Percentiles rank a stretch among this genome's conserved stretches.
Evolutionary conservation across 345 rosid species (phyloP).

Genomic region (Syzygium oleosum): DNA sequence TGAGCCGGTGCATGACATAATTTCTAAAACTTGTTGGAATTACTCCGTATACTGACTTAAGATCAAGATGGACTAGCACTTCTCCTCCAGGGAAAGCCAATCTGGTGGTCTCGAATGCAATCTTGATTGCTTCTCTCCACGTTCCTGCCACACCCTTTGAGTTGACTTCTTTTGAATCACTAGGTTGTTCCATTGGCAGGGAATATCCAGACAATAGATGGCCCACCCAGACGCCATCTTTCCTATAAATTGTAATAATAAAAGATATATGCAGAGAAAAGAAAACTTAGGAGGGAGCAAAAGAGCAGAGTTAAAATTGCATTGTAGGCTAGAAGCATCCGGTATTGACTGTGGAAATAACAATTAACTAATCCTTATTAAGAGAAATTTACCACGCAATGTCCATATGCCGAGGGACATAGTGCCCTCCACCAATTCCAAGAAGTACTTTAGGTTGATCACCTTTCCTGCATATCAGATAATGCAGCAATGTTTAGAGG

Average conservation of each 20-base stretch:
- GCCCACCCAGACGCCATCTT: conserved; percentile 81
- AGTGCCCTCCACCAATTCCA: conserved; percentile 92
- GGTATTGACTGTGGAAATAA: background rate
- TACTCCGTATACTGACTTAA: conserved; percentile 40
- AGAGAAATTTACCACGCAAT: conserved; percentile 49
- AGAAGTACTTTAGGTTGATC: conserved; percentile 54
- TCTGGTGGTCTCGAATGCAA: conserved; percentile 65
- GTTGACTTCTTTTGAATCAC: conserved; percentile 22
- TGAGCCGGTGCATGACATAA: background rate
- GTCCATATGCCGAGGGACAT: conserved; percentile 89
- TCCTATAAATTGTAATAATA: conserved; percentile 21
- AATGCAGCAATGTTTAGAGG: background rate
- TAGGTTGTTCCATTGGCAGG: conserved; percentile 79
- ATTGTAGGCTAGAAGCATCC: background rate
- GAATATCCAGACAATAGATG: conserved; percentile 87
- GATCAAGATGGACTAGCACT: conserved; percentile 85
- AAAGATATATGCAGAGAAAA: background rate
- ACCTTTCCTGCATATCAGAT: conserved; percentile 22
- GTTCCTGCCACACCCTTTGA: conserved; percentile 51
- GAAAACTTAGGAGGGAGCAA: background rate
- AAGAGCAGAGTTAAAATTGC: background rate
- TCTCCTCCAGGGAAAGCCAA: conserved; percentile 80
- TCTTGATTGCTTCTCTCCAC: conserved; percentile 73
- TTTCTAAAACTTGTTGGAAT: background rate
- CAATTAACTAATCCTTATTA: background rate